Evolutionary conservation across 2,329 filamentous ascomycete genomes (phyloP), one percentile per base, ranked within the genome.

Genomic region (Botrytis elliptica): DNA sequence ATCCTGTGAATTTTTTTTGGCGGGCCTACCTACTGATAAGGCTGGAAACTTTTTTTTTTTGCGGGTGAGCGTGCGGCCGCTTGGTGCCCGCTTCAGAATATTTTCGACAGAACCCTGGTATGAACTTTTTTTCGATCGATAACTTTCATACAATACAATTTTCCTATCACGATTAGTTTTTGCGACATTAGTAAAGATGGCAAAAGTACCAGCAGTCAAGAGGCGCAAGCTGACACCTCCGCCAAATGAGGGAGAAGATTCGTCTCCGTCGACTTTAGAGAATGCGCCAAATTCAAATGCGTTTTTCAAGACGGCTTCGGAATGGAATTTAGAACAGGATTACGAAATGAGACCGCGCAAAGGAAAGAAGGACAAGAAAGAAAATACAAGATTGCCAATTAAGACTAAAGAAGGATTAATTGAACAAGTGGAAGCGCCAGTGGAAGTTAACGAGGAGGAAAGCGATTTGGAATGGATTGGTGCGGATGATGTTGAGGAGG

Each of bases 281-380:
- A 68, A 76, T 72, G 77, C 55, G 20, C 76, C 76, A 9, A 80
- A 78, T 71, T 60, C 76, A 12, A 80, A 79, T 71, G 75, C 75
- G 7, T 94, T 95, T 82, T 88, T 93, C 84, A 89, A 89, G 79
- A 91, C 89, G 79, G 93, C 92, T 9, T 87, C 93, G 74, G 91
- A 90, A 83, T 98, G 95, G 94, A 90, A 97, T 80, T 87, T 97
- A 67, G 96, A 97, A 84, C 92, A 97, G 81, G 92, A 93, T 82
- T 98, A 98, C 85, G 94, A 97, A 83, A 88, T 88, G 75, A 90
- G 90, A 77, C 90, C 92, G 65, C 88, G 93, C 78, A 96, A 96
- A 82, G 84, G 87, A 52, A 91, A 89, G 80, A 93, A 92, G 82
- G 93, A 94, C 82, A 87, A 88, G 73, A 80, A 81, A 65, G 92